Evolutionary conservation across 2,329 filamentous ascomycete species (phyloP), one percentile per base, ranked within the genome.

Genomic region (Coniella vitis): DNA sequence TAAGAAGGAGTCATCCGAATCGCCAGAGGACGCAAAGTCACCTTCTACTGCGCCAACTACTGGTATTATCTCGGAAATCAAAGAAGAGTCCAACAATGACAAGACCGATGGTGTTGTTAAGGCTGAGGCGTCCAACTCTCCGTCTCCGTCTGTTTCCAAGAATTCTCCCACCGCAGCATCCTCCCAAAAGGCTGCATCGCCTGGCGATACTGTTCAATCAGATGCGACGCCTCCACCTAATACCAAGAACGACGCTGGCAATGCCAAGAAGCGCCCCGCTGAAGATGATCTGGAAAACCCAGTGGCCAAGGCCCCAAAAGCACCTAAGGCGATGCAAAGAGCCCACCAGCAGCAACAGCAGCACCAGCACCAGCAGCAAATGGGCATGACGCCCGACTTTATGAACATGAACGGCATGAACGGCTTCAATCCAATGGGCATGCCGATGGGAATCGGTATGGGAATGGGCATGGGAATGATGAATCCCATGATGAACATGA

Each of bases 191-290:
- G 49, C 58, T 19, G 59, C 61, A 29, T 10, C 25, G 21, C 58
- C 62, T 2, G 58, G 56, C 38, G 56, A 56, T 13, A 56, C 53
- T 32, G 44, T 52, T 66, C 59, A 54, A 61, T 58, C 47, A 56
- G 59, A 21, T 49, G 55, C 60, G 12, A 29, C 25, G 25, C 25
- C 25, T 29, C 25, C 25, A 29, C 29, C 37, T 14, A 36, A 29
- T 14, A 52, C 51, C 37, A 54, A 56, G 31, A 58, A 58, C 29
- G 58, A 61, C n/a, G 46, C 52, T 16, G 52, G 10, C 19, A 53
- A 67, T 49, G 70, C 79, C 21, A 93, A 87, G 69, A 98, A 97
- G 70, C 82, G 93, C 19, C 78, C 86, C 10, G 89, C 90, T 13
- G 88, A 91, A 32, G 84, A 90, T 45, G 74, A 74, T 29, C 69